Evolutionary conservation across 805 yeast species (phyloP), one percentile per base, ranked within the genome.

Genomic region (Yarrowia sp.): DNA sequence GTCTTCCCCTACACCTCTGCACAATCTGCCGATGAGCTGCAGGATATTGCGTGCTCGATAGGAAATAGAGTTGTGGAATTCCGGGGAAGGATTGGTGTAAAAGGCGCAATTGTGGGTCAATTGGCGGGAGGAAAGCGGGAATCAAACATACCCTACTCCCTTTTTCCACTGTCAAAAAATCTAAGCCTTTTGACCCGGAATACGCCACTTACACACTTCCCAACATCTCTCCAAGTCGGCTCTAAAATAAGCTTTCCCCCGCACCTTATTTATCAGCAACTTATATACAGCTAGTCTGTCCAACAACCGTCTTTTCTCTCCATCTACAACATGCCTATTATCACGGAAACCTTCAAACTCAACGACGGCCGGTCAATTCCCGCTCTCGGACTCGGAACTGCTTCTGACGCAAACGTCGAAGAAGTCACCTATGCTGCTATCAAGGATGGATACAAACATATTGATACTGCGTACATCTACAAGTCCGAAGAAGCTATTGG

Each of bases 381-480:
- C 43, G 81, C 79, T 11, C 78, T 89, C 46, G 92, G 90, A 3
- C 81, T 88, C 59, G 95, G 96, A 51, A 88, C 95, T 33, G 85
- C 81, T 16, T 90, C 84, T 70, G 71, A 68, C 46, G 76, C 79
- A 28, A 82, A 93, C 38, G 90, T 86, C 51, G 73, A 77, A 54
- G 63, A 58, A 19, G 63, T 58, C 22, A 58, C 63, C 6, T 71
- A 79, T 35, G 96, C 96, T 9, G 66, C 69, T 35, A 68, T 66
- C 35, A 71, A 73, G 36, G 79, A 80, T 56, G 93, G 93, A 32
- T 88, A 88, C 77, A 81, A 84, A 68, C 96, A 89, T 74, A 86
- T 90, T 68, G 96, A 89, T 75, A 84, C 90, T 22, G 95, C 96
- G 33, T 83, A 85, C 41, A 80, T 81, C 56, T 89, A 89, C 76